phyloP scores from a whole-genome alignment of 2,329 filamentous ascomycete genomes.

The Beauveria sp. region DNA sequence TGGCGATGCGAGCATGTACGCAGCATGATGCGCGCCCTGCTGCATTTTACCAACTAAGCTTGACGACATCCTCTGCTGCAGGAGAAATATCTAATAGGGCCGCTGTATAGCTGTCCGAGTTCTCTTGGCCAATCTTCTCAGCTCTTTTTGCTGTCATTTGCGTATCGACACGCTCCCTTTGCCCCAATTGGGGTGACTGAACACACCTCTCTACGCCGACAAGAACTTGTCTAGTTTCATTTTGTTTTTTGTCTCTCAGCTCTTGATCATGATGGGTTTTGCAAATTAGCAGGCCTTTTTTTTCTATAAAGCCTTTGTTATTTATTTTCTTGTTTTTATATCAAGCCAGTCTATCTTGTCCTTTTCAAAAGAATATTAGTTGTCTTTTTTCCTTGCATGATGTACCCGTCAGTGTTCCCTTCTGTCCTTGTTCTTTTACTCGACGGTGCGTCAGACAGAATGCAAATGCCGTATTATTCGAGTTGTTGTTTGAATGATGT shows the following conservation, averaged over 20 bases:
- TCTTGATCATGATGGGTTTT: constrained; percentile 8
- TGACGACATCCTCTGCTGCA: neutral
- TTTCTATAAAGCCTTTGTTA: constrained; percentile 13
- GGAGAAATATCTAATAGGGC: constrained; percentile 2
- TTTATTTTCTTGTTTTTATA: constrained; percentile 5
- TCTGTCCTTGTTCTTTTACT: neutral
- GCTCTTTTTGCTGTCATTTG: neutral
- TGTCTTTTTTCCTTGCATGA: neutral
- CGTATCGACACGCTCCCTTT: neutral
- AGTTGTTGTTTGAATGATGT: too few relatives aligned
- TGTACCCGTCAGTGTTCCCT: neutral
- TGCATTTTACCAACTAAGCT: neutral
- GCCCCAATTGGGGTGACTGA: neutral
- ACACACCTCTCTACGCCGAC: neutral
- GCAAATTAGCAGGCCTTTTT: constrained; percentile 9
- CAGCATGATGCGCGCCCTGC: neutral
- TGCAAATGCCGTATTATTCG: too few relatives aligned
- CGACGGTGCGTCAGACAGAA: neutral
- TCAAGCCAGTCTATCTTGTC: neutral
- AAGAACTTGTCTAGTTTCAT: neutral
- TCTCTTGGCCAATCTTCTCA: neutral
- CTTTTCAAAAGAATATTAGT: too few relatives aligned
- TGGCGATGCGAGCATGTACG: neutral
- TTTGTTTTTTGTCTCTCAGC: constrained; percentile 12
- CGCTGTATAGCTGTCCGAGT: neutral